Base-by-base conservation (phyloP, 345 rosid species). In the Excoecaria agallocha region DNA sequence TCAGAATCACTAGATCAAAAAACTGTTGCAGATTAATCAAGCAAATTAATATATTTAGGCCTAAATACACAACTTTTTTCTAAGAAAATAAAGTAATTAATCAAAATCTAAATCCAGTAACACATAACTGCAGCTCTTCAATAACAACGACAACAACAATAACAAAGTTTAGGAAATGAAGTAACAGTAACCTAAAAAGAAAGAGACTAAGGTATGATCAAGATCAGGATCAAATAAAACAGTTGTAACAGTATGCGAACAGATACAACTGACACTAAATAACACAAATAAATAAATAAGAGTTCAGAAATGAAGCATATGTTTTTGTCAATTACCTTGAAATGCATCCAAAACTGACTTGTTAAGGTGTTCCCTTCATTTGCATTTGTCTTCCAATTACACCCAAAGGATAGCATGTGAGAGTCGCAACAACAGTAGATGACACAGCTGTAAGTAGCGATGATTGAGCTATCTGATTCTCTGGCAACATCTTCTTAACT, bases 311-410 rank as follows among this genome's bases (percentile, higher is more conserved):
- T 0, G 5, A 3, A 50, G 70, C 86, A 12, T 88, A 94, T 97
- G 84, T 85, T 90, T 93, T 20, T 46, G 69, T 65, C 43, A 17
- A 16, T 65, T 82, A 89, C 98, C 99, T 41, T 88, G 77, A 87
- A 93, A 76, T 63, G 97, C 99, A 76, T 93, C 97, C 43, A 92
- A 76, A 83, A 95, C 89, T 6, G 97, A 81, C 77, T 85, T 91
- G 85, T n/a, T 95, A 95, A 11, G 97, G 98, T 57, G 91, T 85
- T 50, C 93, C 92, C 86, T 73, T 91, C 93, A 95, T 86, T 85
- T 95, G 99, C 99, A 95, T 95, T 82, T 95, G 99, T 72, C 99
- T 84, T 85, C 99, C 87, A 74, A 95, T 83, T 7, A 98, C 91
- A 86, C 93, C 99, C 69, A 93, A 84, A 50, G 99, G 98, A 85